Base-by-base conservation (phyloP, 257 asterid genomes). In the Datura wrightii region DNA sequence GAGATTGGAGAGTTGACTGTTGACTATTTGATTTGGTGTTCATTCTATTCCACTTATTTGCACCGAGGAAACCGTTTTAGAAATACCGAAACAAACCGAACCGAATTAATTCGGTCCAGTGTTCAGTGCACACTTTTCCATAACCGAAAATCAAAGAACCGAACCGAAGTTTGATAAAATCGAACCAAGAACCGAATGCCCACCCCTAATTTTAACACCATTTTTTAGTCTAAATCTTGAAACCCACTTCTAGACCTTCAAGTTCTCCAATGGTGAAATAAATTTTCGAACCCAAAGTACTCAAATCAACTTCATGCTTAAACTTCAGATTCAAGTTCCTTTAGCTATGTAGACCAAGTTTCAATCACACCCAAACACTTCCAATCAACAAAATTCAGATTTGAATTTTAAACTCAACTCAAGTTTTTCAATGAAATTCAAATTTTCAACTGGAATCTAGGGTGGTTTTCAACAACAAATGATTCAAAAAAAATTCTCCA, bases 351-450 rank as follows among this genome's bases (percentile, higher is more conserved):
- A 10, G 41, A 63, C 31, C 71, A 31, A 34, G 44, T 63, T 63
- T 63, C 72, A 65, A 65, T 36, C 44, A 65, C 44, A 34, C 72
- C 44, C 72, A 65, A 65, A 5, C 14, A 65, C 44, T 65, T 65
- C 44, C n/a, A 34, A 65, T 65, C 72, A 65, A 65, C 44, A 5
- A 65, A 65, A 65, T 34, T 65, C 41, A 62, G 70, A 62, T 62
- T 62, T 34, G 72, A 34, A 34, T 65, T 34, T 11, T 65, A 34
- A 34, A 34, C n/a, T 52, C 55, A 52, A 52, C 55, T 69, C 52
- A 15, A 69, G 14, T 15, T 69, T 53, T 39, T 41, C 34, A 69
- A 69, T 15, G 11, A 6, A 69, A 69, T 18, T 69, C 53, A 69
- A 69, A 39, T 69, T 69, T 69, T 15, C 79, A 69, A 39, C 53